A percentile compares a stretch with the other conserved stretches of the same genome.
phyloP scores from a whole-genome alignment of 2,329 filamentous ascomycete genomes.

The Fusarium sororula region DNA sequence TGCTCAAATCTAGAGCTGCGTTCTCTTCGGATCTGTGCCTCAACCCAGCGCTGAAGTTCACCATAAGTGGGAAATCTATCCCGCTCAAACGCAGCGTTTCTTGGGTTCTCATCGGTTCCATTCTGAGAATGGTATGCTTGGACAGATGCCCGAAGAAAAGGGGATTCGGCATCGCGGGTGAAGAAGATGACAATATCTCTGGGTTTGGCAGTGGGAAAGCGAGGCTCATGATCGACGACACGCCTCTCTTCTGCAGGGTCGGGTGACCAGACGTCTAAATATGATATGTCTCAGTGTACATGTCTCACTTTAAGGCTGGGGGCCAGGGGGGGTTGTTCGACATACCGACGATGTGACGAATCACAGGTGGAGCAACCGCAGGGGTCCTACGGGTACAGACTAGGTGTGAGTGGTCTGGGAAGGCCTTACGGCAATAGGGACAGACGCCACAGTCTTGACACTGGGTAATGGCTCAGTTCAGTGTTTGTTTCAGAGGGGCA shows the following conservation, averaged over 20 bases:
- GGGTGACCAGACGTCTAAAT: constrained; percentile 51
- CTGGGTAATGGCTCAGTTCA: constrained; percentile 46
- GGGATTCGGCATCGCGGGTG: constrained; percentile 48
- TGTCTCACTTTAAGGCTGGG: constrained; percentile 36
- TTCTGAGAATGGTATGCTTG: constrained; percentile 50
- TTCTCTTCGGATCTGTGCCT: constrained; percentile 50
- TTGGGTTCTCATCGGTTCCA: constrained; percentile 45
- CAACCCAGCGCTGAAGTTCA: constrained; percentile 50
- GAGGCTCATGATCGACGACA: constrained; percentile 46
- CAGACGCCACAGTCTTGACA: constrained; percentile 54
- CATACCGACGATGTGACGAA: constrained; percentile 51
- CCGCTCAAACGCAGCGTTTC: constrained; percentile 50
- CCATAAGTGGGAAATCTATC: constrained; percentile 50
- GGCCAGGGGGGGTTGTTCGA: constrained; percentile 29
- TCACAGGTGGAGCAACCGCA: constrained; percentile 50
- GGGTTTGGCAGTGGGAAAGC: constrained; percentile 50
- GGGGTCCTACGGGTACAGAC: constrained; percentile 52
- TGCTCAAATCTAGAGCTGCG: constrained; percentile 45
- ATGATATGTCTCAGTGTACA: constrained; percentile 38
- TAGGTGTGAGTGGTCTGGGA: constrained; percentile 52
- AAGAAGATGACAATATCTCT: constrained; percentile 51
- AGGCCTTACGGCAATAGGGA: constrained; percentile 53
- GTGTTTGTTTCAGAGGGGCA: constrained; percentile 24
- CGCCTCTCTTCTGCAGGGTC: constrained; percentile 48
- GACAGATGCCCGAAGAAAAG: constrained; percentile 51